These are phyloP conservation scores for Eleusine indica DNA, from an alignment of 176 grass and related monocot genomes.

Conservation along the genomic window DNA sequence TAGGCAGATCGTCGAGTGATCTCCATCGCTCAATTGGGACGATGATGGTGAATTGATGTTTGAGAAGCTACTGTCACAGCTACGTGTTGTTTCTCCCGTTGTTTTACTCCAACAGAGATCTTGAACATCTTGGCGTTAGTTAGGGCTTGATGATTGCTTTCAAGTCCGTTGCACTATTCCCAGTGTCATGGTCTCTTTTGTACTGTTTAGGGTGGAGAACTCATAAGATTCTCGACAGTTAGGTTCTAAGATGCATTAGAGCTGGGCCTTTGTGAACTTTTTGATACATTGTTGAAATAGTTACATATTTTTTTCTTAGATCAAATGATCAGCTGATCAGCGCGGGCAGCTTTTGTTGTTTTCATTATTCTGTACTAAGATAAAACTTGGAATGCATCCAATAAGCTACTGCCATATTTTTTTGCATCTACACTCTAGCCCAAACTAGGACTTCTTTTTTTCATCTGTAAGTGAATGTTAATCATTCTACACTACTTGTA, in stretches of 20 bases:
- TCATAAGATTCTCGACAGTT: neutral
- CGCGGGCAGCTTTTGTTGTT: neutral
- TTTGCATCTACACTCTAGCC: no score
- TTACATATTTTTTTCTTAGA: neutral
- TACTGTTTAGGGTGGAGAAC: neutral
- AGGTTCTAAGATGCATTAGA: neutral
- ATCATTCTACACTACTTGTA: neutral
- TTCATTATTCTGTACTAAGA: neutral
- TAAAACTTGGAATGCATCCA: neutral
- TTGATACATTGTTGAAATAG: conserved; percentile 19
- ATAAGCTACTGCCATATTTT: neutral
- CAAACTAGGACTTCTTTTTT: neutral
- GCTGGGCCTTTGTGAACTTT: conserved; percentile 1
- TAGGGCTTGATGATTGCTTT: conserved; percentile 25
- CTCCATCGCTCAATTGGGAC: neutral
- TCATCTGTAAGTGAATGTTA: neutral
- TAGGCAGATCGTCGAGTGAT: neutral
- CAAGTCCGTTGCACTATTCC: neutral
- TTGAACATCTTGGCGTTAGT: conserved; percentile 3
- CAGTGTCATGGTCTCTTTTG: neutral
- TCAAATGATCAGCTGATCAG: neutral
- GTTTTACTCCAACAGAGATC: conserved; percentile 5
- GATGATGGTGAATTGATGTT: conserved; percentile 2
- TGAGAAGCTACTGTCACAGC: neutral
- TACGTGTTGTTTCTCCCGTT: neutral